A percentile compares a stretch with the other conserved stretches of the same genome.
phyloP scores from a whole-genome alignment of 1,284 basidiomycete species.

The Meira nashicola region DNA sequence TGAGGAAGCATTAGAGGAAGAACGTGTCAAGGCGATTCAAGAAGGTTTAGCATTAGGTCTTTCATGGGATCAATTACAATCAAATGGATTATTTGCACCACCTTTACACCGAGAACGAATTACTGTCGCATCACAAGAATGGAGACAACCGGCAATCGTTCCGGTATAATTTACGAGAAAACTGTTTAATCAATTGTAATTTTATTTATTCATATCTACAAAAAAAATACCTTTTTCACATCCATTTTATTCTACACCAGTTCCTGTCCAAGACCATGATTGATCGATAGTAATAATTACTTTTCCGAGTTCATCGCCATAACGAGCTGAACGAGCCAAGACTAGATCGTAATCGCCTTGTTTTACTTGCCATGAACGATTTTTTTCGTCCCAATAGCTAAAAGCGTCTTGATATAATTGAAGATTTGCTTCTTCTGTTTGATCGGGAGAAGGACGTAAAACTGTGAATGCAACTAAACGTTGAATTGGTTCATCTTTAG shows the following conservation, averaged over 20 bases:
- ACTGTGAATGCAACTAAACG: constrained; percentile 12
- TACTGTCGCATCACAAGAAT: not conserved
- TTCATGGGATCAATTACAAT: constrained; percentile 3
- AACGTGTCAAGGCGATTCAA: constrained; percentile 6
- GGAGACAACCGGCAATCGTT: not conserved
- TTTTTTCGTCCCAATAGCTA: constrained; percentile 9
- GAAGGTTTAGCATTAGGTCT: constrained; percentile 1
- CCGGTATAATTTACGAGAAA: too few relatives aligned
- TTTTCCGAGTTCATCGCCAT: not conserved
- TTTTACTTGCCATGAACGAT: constrained; percentile 7
- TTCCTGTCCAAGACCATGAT: constrained; percentile 1
- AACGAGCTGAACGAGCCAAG: constrained; percentile 7
- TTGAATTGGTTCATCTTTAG: constrained; percentile 8
- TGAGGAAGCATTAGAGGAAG: constrained; percentile 1
- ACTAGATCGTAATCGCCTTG: constrained; percentile 11
- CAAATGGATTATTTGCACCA: constrained; percentile 4
- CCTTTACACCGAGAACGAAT: not conserved
- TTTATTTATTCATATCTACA: not conserved
- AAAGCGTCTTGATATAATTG: constrained; percentile 9
- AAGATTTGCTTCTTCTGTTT: not conserved
- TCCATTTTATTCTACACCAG: not conserved
- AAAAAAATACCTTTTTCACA: not conserved
- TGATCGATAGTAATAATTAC: not conserved
- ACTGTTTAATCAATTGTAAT: not conserved
- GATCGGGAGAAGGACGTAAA: constrained; percentile 2